A percentile compares a stretch with the other conserved stretches of the same genome.
Evolutionary conservation across 805 yeast species (phyloP).

Genomic region (Hanseniaspora thailandica): DNA sequence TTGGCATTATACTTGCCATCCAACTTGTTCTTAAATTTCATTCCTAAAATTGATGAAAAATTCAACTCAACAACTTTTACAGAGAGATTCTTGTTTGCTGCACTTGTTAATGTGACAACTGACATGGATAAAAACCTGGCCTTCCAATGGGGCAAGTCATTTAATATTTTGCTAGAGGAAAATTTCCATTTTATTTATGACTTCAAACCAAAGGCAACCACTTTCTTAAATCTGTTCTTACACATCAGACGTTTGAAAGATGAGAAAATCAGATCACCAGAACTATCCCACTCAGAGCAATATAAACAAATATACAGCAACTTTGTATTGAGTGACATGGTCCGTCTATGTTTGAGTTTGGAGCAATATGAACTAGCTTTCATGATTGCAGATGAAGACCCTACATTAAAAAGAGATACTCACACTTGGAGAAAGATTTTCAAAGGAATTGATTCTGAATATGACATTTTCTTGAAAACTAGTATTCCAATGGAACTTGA

Average conservation of each 20-base stretch:
- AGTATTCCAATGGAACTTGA: constrained; percentile 3
- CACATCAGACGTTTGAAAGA: neutral
- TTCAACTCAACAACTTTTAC: neutral
- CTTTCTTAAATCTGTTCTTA: neutral
- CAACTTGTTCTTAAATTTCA: neutral
- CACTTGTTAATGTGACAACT: neutral
- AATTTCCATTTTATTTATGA: neutral
- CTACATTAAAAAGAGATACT: neutral
- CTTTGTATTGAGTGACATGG: neutral
- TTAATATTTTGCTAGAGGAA: neutral
- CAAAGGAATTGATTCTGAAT: neutral
- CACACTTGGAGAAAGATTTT: neutral
- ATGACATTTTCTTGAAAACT: neutral
- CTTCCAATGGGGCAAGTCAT: neutral
- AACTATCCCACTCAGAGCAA: too few species aligned
- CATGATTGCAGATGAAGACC: constrained; percentile 9
- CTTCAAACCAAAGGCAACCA: neutral
- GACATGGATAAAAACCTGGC: neutral
- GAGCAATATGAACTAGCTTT: neutral
- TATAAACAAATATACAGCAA: neutral
- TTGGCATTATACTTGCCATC: neutral
- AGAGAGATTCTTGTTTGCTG: neutral
- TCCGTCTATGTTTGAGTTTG: neutral
- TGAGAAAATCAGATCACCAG: neutral
- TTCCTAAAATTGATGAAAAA: neutral